Evolutionary conservation across 441 rosid species (phyloP).

Genomic region (Eruca vesicaria): DNA sequence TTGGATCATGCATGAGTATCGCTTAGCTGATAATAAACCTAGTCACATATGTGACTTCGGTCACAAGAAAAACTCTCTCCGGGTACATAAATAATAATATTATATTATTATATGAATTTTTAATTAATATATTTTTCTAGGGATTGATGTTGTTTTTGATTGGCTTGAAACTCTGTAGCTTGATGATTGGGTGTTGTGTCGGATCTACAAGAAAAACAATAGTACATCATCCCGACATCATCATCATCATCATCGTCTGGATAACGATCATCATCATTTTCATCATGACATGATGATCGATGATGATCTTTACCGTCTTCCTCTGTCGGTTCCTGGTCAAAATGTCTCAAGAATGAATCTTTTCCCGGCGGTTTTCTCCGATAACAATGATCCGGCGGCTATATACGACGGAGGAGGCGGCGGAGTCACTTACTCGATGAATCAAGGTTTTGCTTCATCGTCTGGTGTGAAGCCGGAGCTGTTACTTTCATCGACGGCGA

Average conservation of each 20-base stretch:
- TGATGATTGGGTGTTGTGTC: conserved; percentile 40
- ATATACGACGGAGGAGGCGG: conserved; percentile 26
- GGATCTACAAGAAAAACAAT: conserved; percentile 35
- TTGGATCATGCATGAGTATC: conserved; percentile 41
- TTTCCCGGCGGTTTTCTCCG: conserved; percentile 36
- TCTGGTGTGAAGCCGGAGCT: conserved; percentile 35
- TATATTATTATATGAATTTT: not conserved
- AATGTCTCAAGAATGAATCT: conserved; percentile 22
- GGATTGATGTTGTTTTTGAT: not conserved
- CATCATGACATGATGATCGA: conserved; percentile 23
- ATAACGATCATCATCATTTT: conserved; percentile 26
- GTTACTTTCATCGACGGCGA: not conserved
- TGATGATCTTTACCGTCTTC: conserved; percentile 34
- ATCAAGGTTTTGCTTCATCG: conserved; percentile 17
- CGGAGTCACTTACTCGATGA: not conserved
- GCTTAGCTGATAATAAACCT: conserved; percentile 19
- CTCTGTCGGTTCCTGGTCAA: conserved; percentile 22
- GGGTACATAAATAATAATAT: conserved; percentile 1
- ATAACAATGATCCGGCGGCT: conserved; percentile 34
- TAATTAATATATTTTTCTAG: too few relatives aligned
- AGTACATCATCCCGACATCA: conserved; percentile 31
- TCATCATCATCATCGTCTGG: conserved; percentile 23
- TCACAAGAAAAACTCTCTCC: conserved; percentile 33
- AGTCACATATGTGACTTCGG: conserved; percentile 3
- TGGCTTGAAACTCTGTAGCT: conserved; percentile 15